Percentiles rank a stretch among this genome's conserved stretches.
These are phyloP conservation scores for Clonostachys sp. DNA, from an alignment of 2,329 filamentous ascomycete species.

Conservation along the genomic window DNA sequence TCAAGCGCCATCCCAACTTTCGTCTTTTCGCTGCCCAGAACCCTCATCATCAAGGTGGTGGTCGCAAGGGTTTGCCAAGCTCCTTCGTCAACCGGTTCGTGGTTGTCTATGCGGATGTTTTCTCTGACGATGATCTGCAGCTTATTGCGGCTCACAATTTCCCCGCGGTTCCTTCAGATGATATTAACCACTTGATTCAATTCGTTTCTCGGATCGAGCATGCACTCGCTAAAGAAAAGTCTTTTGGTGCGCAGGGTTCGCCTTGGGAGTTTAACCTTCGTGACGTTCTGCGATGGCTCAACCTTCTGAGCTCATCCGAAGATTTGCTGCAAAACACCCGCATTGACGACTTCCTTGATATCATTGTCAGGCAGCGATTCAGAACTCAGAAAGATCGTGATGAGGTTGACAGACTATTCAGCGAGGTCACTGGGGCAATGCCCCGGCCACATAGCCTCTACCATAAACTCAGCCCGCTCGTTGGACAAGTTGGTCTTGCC, in stretches of 20 bases:
- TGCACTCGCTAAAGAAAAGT: slow-evolving; percentile 56
- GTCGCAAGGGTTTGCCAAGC: slow-evolving; percentile 86
- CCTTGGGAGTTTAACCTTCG: slow-evolving; percentile 97
- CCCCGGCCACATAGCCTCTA: slow-evolving; percentile 60
- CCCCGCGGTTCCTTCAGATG: slow-evolving; percentile 52
- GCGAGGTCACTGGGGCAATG: slow-evolving; percentile 51
- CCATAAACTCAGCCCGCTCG: slow-evolving; percentile 61
- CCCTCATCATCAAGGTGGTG: slow-evolving; percentile 93
- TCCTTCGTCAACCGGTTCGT: slow-evolving; percentile 99
- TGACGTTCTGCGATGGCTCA: slow-evolving; percentile 84
- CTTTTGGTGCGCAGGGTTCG: slow-evolving; percentile 60
- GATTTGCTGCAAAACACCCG: slow-evolving; percentile 56
- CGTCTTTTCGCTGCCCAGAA: slow-evolving; percentile 97
- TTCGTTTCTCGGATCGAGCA: slow-evolving; percentile 80
- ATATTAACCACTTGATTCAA: slow-evolving; percentile 64
- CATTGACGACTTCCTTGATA: slow-evolving; percentile 70
- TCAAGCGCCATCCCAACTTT: slow-evolving; percentile 84
- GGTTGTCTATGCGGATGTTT: slow-evolving; percentile 92
- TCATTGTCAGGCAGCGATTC: slow-evolving; percentile 86
- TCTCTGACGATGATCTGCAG: slow-evolving; percentile 74
- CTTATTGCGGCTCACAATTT: slow-evolving; percentile 79
- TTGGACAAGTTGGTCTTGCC: slow-evolving; percentile 78
- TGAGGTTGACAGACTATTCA: slow-evolving; percentile 62
- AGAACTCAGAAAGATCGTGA: slow-evolving; percentile 64
- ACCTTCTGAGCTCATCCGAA: slow-evolving; percentile 49